Conservation (phyloP, 371 early-diverging fungal genomes). For the Rhizopus sp. region DNA sequence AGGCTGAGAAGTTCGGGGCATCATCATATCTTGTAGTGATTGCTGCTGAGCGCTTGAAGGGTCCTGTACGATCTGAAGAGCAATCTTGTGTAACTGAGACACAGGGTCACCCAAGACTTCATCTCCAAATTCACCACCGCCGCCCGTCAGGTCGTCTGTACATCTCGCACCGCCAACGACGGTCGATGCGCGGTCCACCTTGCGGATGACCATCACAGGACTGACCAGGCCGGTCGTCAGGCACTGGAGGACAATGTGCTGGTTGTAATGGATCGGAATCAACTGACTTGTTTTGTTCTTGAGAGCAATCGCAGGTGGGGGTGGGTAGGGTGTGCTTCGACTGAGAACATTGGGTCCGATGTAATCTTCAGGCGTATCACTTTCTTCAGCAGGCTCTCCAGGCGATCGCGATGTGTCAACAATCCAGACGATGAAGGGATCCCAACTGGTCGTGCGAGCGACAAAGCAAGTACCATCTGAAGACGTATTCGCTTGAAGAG, state of each 20-base stretch:
- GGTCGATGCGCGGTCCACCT: conserved; percentile 75
- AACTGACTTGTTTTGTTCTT: conserved; percentile 50
- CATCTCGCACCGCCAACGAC: conserved; percentile 62
- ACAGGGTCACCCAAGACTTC: conserved; percentile 68
- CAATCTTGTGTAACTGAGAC: conserved; percentile 89
- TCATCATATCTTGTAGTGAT: conserved; percentile 11
- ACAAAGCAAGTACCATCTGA: conserved; percentile 63
- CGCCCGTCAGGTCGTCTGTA: conserved; percentile 8
- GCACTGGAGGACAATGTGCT: conserved; percentile 76
- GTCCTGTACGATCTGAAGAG: conserved; percentile 73
- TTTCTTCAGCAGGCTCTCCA: conserved; percentile 25
- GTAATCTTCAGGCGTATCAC: conserved; percentile 21
- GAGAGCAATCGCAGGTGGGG: conserved; percentile 65
- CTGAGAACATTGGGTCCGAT: conserved; percentile 4
- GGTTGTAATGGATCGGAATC: conserved; percentile 75
- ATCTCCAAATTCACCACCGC: conserved; percentile 53
- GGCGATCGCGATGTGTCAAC: conserved; percentile 66
- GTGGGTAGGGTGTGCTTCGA: conserved; percentile 53
- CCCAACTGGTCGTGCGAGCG: conserved; percentile 74
- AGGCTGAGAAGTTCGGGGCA: conserved; percentile 46
- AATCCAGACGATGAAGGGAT: conserved; percentile 80
- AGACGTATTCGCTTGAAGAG: conserved; percentile 21
- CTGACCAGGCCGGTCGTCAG: conserved; percentile 74
- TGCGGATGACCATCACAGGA: conserved; percentile 78
- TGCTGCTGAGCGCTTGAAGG: conserved; percentile 11